Base-by-base conservation (phyloP, 345 rosid species). In the Balakata baccata region DNA sequence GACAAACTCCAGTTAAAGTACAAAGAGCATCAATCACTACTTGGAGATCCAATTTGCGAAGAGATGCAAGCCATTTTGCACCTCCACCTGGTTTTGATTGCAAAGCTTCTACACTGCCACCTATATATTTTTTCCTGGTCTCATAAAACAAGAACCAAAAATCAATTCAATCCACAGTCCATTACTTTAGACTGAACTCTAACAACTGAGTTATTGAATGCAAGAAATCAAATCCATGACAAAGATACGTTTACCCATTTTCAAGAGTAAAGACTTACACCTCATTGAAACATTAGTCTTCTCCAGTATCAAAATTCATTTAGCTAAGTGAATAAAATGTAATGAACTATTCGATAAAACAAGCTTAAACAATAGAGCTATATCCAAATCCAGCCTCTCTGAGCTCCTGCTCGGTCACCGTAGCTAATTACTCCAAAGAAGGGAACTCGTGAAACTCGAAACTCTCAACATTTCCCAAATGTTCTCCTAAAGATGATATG, bases 1-100 rank as follows among this genome's bases (percentile, higher is more conserved):
- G 90, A 82, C 98, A 97, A 71, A 92, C 95, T 25, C 98, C 98
- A 17, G 97, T 92, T 74, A 94, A 87, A 58, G 90, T 86, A 84
- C 91, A 89, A 9, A 94, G 85, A n/a, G 88, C 88, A 78, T 86
- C 85, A 64, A 92, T 80, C 56, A 81, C 86, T 71, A 77, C 90
- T 50, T 82, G 84, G 20, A 92, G 92, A 65, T 90, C 87, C 84
- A 86, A 29, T 66, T 89, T 82, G 3, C 98, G 94, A 41, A 94
- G 83, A 74, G 98, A 85, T n/a, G 77, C 72, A 71, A 94, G 96
- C 98, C 98, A 92, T 51, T 84, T 83, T 62, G 66, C 72, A 43
- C 97, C 97, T 78, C 97, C 97, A 34, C 89, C 90, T 14, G 91
- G 87, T 70, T 90, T 90, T 46, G 83, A 81, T 81, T 77, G 86